Evolutionary conservation across 2,329 filamentous ascomycete species (phyloP), one percentile per base, ranked within the genome.

Genomic region (Ophiostoma quercus): DNA sequence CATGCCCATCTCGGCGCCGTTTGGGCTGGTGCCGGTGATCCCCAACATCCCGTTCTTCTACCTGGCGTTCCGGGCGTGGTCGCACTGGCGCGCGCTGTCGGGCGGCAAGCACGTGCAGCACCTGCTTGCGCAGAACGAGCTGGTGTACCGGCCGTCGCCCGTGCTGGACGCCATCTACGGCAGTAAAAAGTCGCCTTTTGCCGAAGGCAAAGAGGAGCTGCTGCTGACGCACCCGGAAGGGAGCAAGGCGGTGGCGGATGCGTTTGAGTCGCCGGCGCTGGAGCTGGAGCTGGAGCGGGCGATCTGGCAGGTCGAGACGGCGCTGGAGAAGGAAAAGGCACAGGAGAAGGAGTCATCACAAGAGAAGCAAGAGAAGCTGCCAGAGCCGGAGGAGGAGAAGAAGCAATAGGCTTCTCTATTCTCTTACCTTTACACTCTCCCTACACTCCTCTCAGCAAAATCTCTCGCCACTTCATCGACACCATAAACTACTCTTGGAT

Each of bases 41-140:
- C 94, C 94, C 47, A 97, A 99, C 77, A 83, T 99, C 14, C 95
- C 95, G 22, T 98, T 98, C 83, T 98, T 98, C 83, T 99, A 98
- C 79, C 86, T 98, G 57, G 87, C 87, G 22, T 99, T 96, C 81
- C 87, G 95, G 73, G 90, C 92, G 34, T 98, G 91, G 90, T 96
- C 92, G 25, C 92, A 97, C 79, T 96, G 91, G 88, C 87, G 90
- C 81, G 95, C 95, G 68, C 82, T 96, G 69, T 87, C 88, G 51
- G 95, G 95, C 69, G 94, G 92, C 25, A 91, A 88, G 75, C 92
- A 98, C 77, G 82, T 98, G 43, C 87, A 94, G 74, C 95, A 92
- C 78, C 85, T 99, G 14, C 79, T 94, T 57, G 81, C 90, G 70
- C 89, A 94, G 74, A 87, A 90, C 66, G 85, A 95, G 37, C 82